Conservation (phyloP, 768 basidiomycete species). For the Hygrophorus pudorinus region DNA sequence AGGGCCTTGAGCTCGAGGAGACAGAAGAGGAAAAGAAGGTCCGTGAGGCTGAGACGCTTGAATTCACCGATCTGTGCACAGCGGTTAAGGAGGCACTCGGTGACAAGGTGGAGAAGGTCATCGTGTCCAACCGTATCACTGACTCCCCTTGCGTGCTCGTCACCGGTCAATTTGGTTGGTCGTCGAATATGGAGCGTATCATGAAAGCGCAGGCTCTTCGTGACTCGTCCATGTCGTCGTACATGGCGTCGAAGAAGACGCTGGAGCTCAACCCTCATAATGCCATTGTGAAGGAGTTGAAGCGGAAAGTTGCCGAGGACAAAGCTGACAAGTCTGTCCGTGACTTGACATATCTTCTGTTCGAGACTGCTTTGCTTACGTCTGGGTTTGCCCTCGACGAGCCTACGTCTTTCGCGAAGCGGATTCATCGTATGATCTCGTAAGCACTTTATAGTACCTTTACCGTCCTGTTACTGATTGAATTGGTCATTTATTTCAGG, state of each 20-base stretch:
- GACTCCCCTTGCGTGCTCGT: slow-evolving; percentile 96
- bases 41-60: slow-evolving; percentile 77
- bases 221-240: slow-evolving; percentile 95
- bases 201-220: slow-evolving; percentile 99
- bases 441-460: slow-evolving; percentile 23
- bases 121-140: slow-evolving; percentile 94
- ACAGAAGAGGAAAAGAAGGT: slow-evolving; percentile 93
- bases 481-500: slow-evolving; percentile 21
- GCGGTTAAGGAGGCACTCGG: slow-evolving; percentile 98
- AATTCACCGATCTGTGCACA: slow-evolving; percentile 82
- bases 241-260: slow-evolving; percentile 99
- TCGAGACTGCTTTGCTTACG: slow-evolving; percentile 93
- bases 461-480: slow-evolving; percentile 6
- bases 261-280: slow-evolving; percentile 91
- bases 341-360: slow-evolving; percentile 91
- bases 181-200: slow-evolving; percentile 99
- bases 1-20: slow-evolving; percentile 98
- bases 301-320: slow-evolving; percentile 91
- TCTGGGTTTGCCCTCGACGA: slow-evolving; percentile 95
- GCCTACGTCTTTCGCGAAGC: slow-evolving; percentile 89
- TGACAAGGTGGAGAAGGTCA: slow-evolving; percentile 99
- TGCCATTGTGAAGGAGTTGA: slow-evolving; percentile 92
- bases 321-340: slow-evolving; percentile 98
- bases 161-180: slow-evolving; percentile 99
- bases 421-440: slow-evolving; percentile 96